phyloP scores from a whole-genome alignment of 2,329 filamentous ascomycete species.

The Pestalotiopsis sp. region DNA sequence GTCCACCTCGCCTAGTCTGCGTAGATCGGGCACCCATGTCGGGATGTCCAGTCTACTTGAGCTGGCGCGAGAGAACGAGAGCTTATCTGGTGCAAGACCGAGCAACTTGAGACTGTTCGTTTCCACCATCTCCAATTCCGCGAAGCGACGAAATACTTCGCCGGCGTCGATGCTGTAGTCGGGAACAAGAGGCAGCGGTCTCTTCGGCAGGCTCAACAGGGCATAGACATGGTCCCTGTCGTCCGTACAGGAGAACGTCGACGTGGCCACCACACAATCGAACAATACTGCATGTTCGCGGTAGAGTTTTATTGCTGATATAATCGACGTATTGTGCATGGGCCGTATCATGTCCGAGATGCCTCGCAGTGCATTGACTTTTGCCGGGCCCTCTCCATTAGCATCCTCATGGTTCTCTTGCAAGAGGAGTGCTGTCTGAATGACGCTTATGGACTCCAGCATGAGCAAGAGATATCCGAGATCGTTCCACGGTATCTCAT shows the following conservation, averaged over 20 bases:
- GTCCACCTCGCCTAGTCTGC: not conserved
- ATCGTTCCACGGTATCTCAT: not conserved
- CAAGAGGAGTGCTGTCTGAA: not conserved
- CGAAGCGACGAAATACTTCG: not conserved
- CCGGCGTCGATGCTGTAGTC: not conserved
- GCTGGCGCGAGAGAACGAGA: not conserved
- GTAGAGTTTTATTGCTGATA: not conserved
- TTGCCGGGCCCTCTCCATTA: not conserved
- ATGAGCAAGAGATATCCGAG: not conserved
- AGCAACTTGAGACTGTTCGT: not conserved
- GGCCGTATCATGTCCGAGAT: not conserved
- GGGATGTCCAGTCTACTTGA: not conserved
- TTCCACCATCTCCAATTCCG: not conserved
- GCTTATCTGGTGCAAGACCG: not conserved
- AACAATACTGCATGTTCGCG: not conserved
- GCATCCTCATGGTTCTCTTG: not conserved
- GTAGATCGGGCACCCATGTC: slow-evolving; percentile 2
- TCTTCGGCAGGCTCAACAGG: slow-evolving; percentile 10
- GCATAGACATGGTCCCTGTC: slow-evolving; percentile 18
- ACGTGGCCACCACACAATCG: not conserved
- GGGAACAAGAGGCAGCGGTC: not conserved
- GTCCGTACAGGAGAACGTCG: slow-evolving; percentile 1
- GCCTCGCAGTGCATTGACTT: not conserved
- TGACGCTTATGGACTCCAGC: slow-evolving; percentile 4
- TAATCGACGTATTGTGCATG: not conserved